Evolutionary conservation across 305 asterid species (phyloP), one percentile per base, ranked within the genome.

Genomic region (Rubia peregrina): DNA sequence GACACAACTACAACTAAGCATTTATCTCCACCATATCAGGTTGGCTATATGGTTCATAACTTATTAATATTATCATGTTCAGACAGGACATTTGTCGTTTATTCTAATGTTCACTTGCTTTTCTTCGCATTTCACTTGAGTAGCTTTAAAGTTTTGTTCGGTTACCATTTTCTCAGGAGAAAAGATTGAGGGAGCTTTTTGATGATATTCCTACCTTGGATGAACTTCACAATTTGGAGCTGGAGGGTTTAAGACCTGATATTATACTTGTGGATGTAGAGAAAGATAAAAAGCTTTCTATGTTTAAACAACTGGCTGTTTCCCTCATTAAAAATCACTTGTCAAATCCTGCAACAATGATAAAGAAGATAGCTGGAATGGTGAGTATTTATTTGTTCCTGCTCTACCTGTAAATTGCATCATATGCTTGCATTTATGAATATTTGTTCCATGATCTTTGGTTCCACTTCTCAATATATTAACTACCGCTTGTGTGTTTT

Each of bases 311-410:
- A 84, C 86, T 91, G 69, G 87, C 83, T 78, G 79, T 85, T 73
- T 76, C 97, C 75, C 83, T 95, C 77, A 96, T 87, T 68, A 91
- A 87, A 85, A 98, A 97, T 78, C 83, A 88, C 79, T 86, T 74
- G 85, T 76, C 89, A 66, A 92, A 86, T 76, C 83, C 94, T 70
- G 96, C 97, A 69, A 94, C 90, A 68, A 80, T 87, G 82, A 87
- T 89, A 76, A 95, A 90, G 79, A 95, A 95, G 85, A 95, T 95
- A 73, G 97, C 99, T 81, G 97, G 89, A 76, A 73, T 95, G 86
- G 99, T 95, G 83, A 84, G 99, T 83, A 72, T 67, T 80, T 56
- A 66, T 48, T 62, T 13, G 43, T 22, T 67, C 46, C 48, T 26
- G 16, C 49, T 42, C 43, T 51, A 36, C 40, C 67, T 30, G 17